Conservation (phyloP, 2,329 filamentous ascomycete species). For the Emmonsiellopsis sp. region DNA sequence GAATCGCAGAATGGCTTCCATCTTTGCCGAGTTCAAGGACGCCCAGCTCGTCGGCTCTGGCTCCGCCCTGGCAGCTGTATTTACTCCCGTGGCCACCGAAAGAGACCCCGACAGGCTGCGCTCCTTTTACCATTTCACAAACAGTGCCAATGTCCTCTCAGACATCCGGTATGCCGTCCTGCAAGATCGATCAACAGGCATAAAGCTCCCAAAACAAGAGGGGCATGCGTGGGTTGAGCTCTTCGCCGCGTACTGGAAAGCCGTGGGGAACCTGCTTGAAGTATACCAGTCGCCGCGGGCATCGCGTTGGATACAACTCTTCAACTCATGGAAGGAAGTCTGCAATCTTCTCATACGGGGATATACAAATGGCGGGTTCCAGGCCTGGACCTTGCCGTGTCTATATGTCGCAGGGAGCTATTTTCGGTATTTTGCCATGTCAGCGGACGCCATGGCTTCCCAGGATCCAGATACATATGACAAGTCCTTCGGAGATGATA, state of each 20-base stretch:
- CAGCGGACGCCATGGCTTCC: conserved; percentile 66
- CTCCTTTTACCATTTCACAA: conserved; percentile 63
- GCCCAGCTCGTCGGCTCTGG: conserved; percentile 60
- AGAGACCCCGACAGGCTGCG: conserved; percentile 57
- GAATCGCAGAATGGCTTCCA: conserved; percentile 54
- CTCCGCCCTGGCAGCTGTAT: conserved; percentile 61
- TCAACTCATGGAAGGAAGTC: conserved; percentile 81
- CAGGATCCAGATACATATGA: conserved; percentile 40
- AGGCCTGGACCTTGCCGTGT: conserved; percentile 87
- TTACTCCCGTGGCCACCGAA: conserved; percentile 60
- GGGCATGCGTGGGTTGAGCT: conserved; percentile 78
- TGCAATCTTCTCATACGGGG: conserved; percentile 68
- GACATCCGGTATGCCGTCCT: conserved; percentile 66
- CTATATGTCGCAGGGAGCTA: conserved; percentile 83
- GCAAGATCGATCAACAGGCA: conserved; percentile 47
- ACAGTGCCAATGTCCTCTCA: conserved; percentile 53
- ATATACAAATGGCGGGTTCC: conserved; percentile 66
- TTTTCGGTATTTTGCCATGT: conserved; percentile 78
- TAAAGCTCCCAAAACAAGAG: conserved; percentile 57
- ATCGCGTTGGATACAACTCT: conserved; percentile 72
- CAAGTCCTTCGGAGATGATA: conserved; percentile 64
- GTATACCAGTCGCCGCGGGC: conserved; percentile 46
- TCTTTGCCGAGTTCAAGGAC: conserved; percentile 64
- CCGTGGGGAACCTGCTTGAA: conserved; percentile 61
- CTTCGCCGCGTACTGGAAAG: conserved; percentile 76